Base-by-base conservation (phyloP, 192 early-diverging fungal genomes). In the Umbelopsis isabellina region DNA sequence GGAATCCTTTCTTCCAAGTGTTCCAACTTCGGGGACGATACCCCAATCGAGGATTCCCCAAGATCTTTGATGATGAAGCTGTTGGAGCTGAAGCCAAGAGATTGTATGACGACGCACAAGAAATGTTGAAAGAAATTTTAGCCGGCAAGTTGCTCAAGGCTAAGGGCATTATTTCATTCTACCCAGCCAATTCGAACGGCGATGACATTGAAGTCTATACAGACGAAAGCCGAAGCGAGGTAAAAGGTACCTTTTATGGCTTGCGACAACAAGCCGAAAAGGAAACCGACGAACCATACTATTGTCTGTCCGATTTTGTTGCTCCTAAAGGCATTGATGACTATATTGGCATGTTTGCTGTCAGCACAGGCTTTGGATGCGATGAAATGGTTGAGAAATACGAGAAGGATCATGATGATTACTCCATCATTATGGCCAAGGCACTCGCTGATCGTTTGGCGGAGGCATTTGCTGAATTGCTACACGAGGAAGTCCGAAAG, bases 1-100 rank as follows among this genome's bases (percentile, higher is more conserved):
- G 96, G 95, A 98, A 95, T 66, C 96, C 96, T 35, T 98, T 98
- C 89, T 98, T 98, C 88, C 96, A 98, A 78, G 94, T 95, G 16
- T 98, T 94, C 81, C 96, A 98, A 82, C 84, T 98, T 23, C 87
- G 96, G 25, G 96, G 96, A 66, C 93, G 91, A 73, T 98, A 98
- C 74, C 96, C 96, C 20, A 98, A 98, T 85, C 92, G 96, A 68
- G 95, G 96, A 25, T 98, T 89, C 75, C 96, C 96, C 71, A 97
- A 97, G 87, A 94, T 98, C 72, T 98, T 98, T 82, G 92, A 95
- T 66, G 96, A 98, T 77, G 94, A 96, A 65, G 86, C 92, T 2
- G 96, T 98, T 25, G 91, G 95, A 16, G 84, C 88, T 1, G 96
- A 98, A 80, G 96, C 96, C 8, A 91, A 92, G 77, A 91, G 91